These are phyloP conservation scores for Seiridium unicorne DNA, from an alignment of 2,329 filamentous ascomycete genomes.

Conservation along the genomic window DNA sequence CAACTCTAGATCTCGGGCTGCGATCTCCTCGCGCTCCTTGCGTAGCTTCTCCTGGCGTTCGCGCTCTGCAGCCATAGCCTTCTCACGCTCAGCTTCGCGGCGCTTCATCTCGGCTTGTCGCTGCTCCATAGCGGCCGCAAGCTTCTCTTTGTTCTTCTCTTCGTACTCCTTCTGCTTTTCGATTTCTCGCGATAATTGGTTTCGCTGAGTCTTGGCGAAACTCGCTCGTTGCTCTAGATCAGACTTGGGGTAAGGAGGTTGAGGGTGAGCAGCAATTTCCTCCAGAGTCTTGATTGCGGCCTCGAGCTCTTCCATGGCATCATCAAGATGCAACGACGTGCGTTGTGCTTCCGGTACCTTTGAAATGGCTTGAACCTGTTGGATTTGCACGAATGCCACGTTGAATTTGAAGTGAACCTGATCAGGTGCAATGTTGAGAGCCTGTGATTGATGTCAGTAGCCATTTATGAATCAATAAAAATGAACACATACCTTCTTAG, in stretches of 20 bases:
- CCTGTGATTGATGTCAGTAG: constrained; percentile 42
- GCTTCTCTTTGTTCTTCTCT: constrained; percentile 84
- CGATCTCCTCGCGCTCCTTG: constrained; percentile 81
- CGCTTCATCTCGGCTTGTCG: constrained; percentile 77
- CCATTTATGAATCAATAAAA: background rate
- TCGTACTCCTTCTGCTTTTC: constrained; percentile 89
- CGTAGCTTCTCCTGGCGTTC: constrained; percentile 78
- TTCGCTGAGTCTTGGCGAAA: constrained; percentile 96
- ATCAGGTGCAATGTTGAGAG: constrained; percentile 74
- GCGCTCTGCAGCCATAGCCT: constrained; percentile 65
- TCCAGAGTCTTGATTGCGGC: constrained; percentile 75
- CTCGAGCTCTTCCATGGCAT: constrained; percentile 77
- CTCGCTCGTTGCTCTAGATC: constrained; percentile 94
- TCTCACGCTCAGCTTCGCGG: constrained; percentile 74
- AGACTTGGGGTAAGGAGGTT: constrained; percentile 82
- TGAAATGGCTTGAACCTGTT: constrained; percentile 81
- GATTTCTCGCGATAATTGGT: constrained; percentile 83
- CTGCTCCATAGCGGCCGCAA: constrained; percentile 74
- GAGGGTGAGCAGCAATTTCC: constrained; percentile 59
- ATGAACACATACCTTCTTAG: constrained; percentile 54
- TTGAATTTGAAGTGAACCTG: constrained; percentile 96
- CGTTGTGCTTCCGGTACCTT: constrained; percentile 72
- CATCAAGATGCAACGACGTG: constrained; percentile 76
- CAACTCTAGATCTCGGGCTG: constrained; percentile 70
- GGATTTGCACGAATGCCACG: constrained; percentile 94